Evolutionary conservation across 2,329 filamentous ascomycete species (phyloP).

Genomic region (Xylariaceae sp.): DNA sequence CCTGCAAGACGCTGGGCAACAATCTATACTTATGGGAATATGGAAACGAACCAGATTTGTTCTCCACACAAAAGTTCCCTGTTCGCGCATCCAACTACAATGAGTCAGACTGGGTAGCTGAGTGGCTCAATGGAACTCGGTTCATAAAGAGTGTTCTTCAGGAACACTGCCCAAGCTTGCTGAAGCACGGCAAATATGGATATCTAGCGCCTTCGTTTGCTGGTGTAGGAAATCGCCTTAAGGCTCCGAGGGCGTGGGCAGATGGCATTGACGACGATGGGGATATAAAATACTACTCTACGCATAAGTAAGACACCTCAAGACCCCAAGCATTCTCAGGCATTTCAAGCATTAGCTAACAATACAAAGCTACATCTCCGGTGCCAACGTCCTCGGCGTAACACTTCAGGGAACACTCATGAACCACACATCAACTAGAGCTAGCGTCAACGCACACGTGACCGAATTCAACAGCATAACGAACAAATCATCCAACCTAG

Average conservation of each 20-base stretch:
- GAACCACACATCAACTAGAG: constrained; percentile 57
- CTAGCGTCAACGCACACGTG: constrained; percentile 48
- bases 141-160: constrained; percentile 46
- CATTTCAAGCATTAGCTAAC: background rate
- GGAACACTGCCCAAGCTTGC: constrained; percentile 49
- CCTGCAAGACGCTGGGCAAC: constrained; percentile 52
- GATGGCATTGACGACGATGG: constrained; percentile 49
- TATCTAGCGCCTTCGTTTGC: constrained; percentile 60
- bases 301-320: constrained; percentile 52
- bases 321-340: background rate
- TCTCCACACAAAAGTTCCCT: constrained; percentile 49
- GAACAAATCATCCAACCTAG: constrained; percentile 36
- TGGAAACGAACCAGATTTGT: constrained; percentile 64
- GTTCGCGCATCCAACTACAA: constrained; percentile 53
- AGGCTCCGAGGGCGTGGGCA: constrained; percentile 49
- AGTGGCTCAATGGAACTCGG: constrained; percentile 57
- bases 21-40: constrained; percentile 59
- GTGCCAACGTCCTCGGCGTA: constrained; percentile 56
- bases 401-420: constrained; percentile 61
- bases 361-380: constrained; percentile 56
- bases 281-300: constrained; percentile 52
- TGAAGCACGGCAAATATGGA: constrained; percentile 39
- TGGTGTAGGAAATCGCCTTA: constrained; percentile 49
- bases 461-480: constrained; percentile 44
- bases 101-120: constrained; percentile 52